A percentile compares a stretch with the other conserved stretches of the same genome.
phyloP scores from a whole-genome alignment of 192 early-diverging fungal species.

The Coemansia sp. region DNA sequence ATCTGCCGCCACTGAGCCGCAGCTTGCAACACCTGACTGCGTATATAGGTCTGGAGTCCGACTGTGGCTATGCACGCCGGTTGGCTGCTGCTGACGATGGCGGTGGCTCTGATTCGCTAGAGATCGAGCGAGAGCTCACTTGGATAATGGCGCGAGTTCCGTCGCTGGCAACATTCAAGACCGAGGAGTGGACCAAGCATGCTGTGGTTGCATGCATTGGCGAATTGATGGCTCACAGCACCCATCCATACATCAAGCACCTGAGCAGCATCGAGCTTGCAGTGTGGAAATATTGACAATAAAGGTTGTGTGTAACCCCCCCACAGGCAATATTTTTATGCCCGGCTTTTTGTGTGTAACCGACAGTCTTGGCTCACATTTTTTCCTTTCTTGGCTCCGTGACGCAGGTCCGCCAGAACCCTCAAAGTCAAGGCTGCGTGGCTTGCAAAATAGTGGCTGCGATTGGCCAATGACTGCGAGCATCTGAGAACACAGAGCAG shows the following conservation, averaged over 20 bases:
- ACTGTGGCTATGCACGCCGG: not conserved
- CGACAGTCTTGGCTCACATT: too few species aligned
- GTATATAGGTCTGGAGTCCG: constrained; percentile 18
- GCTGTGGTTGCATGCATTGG: constrained; percentile 18
- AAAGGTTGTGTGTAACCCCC: too few species aligned
- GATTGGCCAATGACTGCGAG: too few species aligned
- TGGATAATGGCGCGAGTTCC: constrained; percentile 36
- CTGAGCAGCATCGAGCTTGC: constrained; percentile 9
- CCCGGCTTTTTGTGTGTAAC: too few species aligned
- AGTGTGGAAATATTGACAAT: constrained; percentile 24
- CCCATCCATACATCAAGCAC: constrained; percentile 8
- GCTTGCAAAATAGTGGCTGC: too few species aligned
- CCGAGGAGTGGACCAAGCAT: constrained; percentile 23
- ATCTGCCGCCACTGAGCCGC: constrained; percentile 25
- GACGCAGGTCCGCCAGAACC: too few species aligned
- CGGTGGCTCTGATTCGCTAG: not conserved
- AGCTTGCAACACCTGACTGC: constrained; percentile 20
- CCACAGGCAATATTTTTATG: too few species aligned
- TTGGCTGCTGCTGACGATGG: not conserved
- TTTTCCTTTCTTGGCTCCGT: too few species aligned
- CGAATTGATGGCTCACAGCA: constrained; percentile 10
- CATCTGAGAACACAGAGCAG: too few species aligned
- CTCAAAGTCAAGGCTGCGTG: too few species aligned
- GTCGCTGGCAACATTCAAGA: constrained; percentile 18
- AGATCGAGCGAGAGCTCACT: constrained; percentile 27